These are phyloP conservation scores for Hanseniaspora lachancei DNA, from an alignment of 805 yeast genomes.

Conservation along the genomic window DNA sequence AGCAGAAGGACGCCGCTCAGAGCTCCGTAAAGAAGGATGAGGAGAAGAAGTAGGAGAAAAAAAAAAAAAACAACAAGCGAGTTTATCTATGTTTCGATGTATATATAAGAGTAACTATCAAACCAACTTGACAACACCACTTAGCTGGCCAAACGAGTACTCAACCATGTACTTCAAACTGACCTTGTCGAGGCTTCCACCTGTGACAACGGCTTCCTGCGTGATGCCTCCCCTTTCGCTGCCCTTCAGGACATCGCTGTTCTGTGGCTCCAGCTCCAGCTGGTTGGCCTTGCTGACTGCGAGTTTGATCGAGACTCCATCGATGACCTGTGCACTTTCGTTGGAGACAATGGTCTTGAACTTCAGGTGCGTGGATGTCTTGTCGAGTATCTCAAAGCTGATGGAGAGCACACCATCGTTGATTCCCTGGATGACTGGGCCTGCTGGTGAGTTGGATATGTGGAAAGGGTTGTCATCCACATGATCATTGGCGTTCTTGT, in stretches of 20 bases:
- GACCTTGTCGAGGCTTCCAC: constrained; percentile 20
- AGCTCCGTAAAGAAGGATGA: not conserved
- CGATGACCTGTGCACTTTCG: constrained; percentile 32
- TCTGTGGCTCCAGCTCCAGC: constrained; percentile 49
- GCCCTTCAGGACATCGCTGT: constrained; percentile 40
- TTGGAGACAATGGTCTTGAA: constrained; percentile 45
- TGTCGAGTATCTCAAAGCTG: constrained; percentile 32
- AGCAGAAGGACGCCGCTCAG: not conserved
- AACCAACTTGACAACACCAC: constrained; percentile 2
- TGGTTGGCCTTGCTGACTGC: constrained; percentile 59
- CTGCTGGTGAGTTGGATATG: constrained; percentile 15
- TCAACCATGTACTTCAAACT: constrained; percentile 15
- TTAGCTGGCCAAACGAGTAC: not conserved
- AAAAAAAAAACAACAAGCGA: not conserved
- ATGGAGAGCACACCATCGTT: constrained; percentile 31
- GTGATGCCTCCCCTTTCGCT: constrained; percentile 37
- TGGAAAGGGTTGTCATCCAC: constrained; percentile 15
- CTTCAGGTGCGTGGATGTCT: constrained; percentile 28
- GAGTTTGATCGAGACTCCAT: constrained; percentile 43
- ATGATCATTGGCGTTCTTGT: constrained; percentile 15
- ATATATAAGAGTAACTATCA: not conserved
- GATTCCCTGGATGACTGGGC: not conserved
- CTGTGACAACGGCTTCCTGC: constrained; percentile 28
- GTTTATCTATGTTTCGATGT: not conserved
- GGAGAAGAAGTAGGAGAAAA: not conserved